Percentiles rank a stretch among this genome's conserved stretches.
These are phyloP conservation scores for Groenewaldozyma salmanticensis DNA, from an alignment of 805 yeast species.

Conservation along the genomic window DNA sequence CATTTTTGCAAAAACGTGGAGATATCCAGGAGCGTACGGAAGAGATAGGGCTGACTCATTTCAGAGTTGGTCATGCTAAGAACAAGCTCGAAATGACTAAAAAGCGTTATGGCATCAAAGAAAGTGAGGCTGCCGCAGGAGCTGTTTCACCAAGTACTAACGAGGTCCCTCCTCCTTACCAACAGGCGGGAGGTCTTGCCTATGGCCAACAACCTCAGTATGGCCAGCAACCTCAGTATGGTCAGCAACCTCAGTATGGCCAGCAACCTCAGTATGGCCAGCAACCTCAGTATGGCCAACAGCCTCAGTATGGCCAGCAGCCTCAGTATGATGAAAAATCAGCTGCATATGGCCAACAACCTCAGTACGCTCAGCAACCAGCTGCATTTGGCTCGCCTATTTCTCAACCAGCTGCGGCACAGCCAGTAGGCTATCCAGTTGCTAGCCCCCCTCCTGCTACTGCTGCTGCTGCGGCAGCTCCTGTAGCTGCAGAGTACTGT, in stretches of 20 bases:
- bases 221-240: constrained; percentile 16
- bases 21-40: constrained; percentile 85
- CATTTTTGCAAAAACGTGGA: constrained; percentile 75
- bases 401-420: constrained; percentile 17
- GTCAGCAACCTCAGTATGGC: constrained; percentile 16
- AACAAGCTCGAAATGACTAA: constrained; percentile 73
- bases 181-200: constrained; percentile 23
- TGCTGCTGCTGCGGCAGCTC: constrained; percentile 24
- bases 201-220: constrained; percentile 28
- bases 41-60: constrained; percentile 80
- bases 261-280: constrained; percentile 20
- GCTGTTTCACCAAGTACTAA: constrained; percentile 21
- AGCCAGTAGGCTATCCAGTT: constrained; percentile 10
- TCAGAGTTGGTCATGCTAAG: constrained; percentile 82
- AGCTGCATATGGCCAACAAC: constrained; percentile 19
- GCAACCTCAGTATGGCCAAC: constrained; percentile 17
- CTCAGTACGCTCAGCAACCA: constrained; percentile 8
- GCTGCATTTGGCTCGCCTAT: constrained; percentile 7
- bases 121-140: constrained; percentile 32
- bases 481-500: constrained; percentile 40
- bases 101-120: constrained; percentile 44
- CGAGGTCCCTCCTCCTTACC: constrained; percentile 29
- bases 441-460: background rate
- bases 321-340: constrained; percentile 30
- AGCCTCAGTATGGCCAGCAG: constrained; percentile 20